Conservation (phyloP, 352 stramenopile species). For the Globisporangium paddicum region DNA sequence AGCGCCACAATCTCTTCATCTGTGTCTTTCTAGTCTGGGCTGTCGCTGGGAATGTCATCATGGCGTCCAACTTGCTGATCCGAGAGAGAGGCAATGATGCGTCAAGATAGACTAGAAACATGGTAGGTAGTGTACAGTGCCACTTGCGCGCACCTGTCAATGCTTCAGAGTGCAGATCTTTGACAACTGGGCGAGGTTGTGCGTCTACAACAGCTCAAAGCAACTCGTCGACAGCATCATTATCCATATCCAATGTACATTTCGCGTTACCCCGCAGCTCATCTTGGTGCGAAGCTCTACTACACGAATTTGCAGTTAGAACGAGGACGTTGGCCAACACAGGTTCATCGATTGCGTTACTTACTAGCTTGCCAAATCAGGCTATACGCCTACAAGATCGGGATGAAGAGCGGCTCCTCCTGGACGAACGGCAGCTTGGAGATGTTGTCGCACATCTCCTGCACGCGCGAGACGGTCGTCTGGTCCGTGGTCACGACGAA, state of each 20-base stretch:
- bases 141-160: too few relatives aligned
- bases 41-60: too few relatives aligned
- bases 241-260: background rate
- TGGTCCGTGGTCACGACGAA: constrained; percentile 97
- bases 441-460: constrained; percentile 88
- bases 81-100: too few relatives aligned
- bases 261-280: background rate
- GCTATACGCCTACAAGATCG: constrained; percentile 40
- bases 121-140: too few relatives aligned
- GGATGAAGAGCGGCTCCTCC: constrained; percentile 76
- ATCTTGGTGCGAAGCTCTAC: background rate
- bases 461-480: constrained; percentile 82
- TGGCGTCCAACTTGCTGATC: too few relatives aligned
- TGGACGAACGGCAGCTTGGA: constrained; percentile 84
- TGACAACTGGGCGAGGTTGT: too few relatives aligned
- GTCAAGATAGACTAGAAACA: too few relatives aligned
- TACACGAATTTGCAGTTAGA: background rate
- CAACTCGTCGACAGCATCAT: background rate
- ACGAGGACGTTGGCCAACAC: background rate
- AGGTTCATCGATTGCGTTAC: background rate
- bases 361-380: background rate
- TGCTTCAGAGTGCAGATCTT: too few relatives aligned
- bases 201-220: background rate
- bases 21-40: too few relatives aligned
- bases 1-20: too few relatives aligned